Base-by-base conservation (phyloP, 345 rosid species). In the Eucalyptus victrix region DNA sequence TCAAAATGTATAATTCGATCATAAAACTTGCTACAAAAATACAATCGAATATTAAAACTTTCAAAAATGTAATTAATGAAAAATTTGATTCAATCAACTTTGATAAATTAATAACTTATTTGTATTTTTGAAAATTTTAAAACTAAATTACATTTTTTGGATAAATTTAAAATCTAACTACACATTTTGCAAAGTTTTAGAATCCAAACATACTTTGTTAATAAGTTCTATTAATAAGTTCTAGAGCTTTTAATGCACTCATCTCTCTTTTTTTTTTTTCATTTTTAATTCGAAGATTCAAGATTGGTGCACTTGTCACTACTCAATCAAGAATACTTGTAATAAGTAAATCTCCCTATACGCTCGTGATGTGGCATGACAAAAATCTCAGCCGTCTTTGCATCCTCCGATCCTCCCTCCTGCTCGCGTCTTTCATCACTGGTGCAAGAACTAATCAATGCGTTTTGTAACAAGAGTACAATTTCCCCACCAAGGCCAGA, bases 1-100 rank as follows among this genome's bases (percentile, higher is more conserved):
- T 1, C 0, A 47, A 47, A 47, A 47, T 1, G 0, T 23, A 56
- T 0, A 24, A 23, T 4, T 21, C 2, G 0, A 23, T 56, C 0
- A 1, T 23, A 56, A 56, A 9, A 56, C 0, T 56, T 56, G 1
- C 6, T 23, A 9, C 0, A 56, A 56, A 56, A 56, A 8, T 56
- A 56, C 0, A 54, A 21, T 54, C 1, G 0, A 54, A 23, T 8
- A 18, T 4, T 24, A 23, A 56, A 56, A 24, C 4, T 54, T 54
- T 54, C 5, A 54, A 7, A 53, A 7, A 2, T 53, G 0, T 0
- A 53, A 53, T 53, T 17, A 53, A 19, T 21, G 9, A 53, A 53
- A 0, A 2, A 7, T 53, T 1, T 2, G 3, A 54, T 21, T 54
- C 4, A 54, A 54, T 0, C 11, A 51, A 51, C n/a, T 17, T 17